Percentiles rank a stretch among this genome's conserved stretches.
Conservation (phyloP, 2,329 filamentous ascomycete genomes). For the Orbilia ellipsospora region DNA sequence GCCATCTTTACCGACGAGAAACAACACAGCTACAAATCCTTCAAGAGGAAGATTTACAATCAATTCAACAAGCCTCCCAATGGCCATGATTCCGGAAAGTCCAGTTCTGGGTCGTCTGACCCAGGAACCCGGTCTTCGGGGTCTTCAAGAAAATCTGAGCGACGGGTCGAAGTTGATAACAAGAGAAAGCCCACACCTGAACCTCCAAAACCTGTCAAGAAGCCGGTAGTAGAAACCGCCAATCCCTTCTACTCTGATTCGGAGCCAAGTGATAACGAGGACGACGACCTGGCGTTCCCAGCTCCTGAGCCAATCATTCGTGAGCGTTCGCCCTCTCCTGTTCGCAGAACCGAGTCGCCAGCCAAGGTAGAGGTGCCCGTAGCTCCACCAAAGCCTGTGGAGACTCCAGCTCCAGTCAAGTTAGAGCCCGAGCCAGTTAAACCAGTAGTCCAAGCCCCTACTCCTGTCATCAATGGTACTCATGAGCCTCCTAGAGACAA, state of each 20-base stretch:
- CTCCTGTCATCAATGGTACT: constrained; percentile 7
- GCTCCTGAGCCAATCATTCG: constrained; percentile 20
- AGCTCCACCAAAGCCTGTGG: constrained; percentile 30
- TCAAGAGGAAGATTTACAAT: constrained; percentile 56
- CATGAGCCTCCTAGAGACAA: constrained; percentile 26
- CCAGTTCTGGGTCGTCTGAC: constrained; percentile 50
- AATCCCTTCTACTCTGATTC: constrained; percentile 53
- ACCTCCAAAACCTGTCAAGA: constrained; percentile 32
- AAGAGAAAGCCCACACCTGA: constrained; percentile 13
- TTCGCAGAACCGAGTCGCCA: constrained; percentile 34
- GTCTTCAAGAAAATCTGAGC: constrained; percentile 40
- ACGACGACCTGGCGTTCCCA: constrained; percentile 34
- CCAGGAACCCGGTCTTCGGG: constrained; percentile 42
- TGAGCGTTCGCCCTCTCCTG: constrained; percentile 38
- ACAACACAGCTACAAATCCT: constrained; percentile 58
- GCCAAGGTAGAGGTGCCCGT: constrained; percentile 41
- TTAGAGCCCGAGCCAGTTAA: constrained; percentile 26
- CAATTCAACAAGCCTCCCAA: constrained; percentile 52
- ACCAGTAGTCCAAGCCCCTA: constrained; percentile 14
- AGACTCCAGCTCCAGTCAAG: constrained; percentile 29
- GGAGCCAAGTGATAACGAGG: constrained; percentile 34
- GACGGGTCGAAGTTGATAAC: constrained; percentile 28
- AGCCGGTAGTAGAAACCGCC: constrained; percentile 16
- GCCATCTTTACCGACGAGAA: constrained; percentile 58
- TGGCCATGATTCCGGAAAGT: constrained; percentile 46